These are phyloP conservation scores for Talaromyces trachyspermus DNA, from an alignment of 495 filamentous ascomycete species.

Conservation along the genomic window DNA sequence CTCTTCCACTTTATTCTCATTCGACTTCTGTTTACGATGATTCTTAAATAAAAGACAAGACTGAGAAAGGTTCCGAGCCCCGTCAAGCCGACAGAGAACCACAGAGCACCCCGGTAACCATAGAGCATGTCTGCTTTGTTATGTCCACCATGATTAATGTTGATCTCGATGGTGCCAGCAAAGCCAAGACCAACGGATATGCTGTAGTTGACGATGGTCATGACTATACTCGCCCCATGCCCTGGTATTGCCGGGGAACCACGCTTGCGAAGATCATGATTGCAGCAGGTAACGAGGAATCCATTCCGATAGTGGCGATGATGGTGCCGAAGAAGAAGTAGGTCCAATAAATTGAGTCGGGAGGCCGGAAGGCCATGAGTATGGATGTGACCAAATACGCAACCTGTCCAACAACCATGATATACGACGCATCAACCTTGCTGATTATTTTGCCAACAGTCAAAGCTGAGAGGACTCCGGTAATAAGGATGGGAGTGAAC, in stretches of 20 bases:
- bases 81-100: slow-evolving; percentile 24
- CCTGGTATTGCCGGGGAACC: slow-evolving; percentile 33
- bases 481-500: slow-evolving; percentile 26
- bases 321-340: slow-evolving; percentile 31
- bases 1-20: too few species aligned
- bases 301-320: slow-evolving; percentile 40
- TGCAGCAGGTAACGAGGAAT: slow-evolving; percentile 43
- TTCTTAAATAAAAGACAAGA: too few species aligned
- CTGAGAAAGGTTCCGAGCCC: too few species aligned
- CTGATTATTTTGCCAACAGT: slow-evolving; percentile 30
- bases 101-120: slow-evolving; percentile 30
- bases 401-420: slow-evolving; percentile 38
- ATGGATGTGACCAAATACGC: slow-evolving; percentile 30
- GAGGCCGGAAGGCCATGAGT: slow-evolving; percentile 19
- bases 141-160: slow-evolving; percentile 25
- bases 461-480: slow-evolving; percentile 26
- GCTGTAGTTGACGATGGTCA: slow-evolving; percentile 37
- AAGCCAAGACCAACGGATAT: slow-evolving; percentile 41
- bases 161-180: slow-evolving; percentile 36
- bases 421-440: slow-evolving; percentile 22
- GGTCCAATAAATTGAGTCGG: slow-evolving; percentile 25
- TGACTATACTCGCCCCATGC: slow-evolving; percentile 37
- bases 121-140: slow-evolving; percentile 27
- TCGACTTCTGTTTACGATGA: too few species aligned
- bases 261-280: slow-evolving; percentile 34